Percentiles rank a stretch among this genome's conserved stretches.
Conservation (phyloP, 2,329 filamentous ascomycete genomes). For the Colletotrichum liaoningense region DNA sequence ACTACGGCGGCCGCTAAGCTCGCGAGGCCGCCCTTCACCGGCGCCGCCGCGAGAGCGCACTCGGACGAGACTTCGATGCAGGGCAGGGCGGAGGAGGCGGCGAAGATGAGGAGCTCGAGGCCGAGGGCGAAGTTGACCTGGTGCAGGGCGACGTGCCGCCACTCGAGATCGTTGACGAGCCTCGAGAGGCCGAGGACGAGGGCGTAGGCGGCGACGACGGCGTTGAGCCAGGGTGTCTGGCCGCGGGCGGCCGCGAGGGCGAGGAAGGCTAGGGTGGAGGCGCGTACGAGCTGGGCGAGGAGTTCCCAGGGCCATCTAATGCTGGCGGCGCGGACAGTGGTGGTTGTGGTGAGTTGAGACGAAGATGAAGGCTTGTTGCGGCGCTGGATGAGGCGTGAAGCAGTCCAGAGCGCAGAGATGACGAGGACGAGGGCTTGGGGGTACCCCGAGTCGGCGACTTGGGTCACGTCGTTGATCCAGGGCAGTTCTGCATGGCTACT, state of each 20-base stretch:
- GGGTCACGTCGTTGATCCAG: slow-evolving; percentile 53
- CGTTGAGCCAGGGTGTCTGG: slow-evolving; percentile 50
- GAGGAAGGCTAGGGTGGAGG: slow-evolving; percentile 52
- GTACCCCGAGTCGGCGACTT: slow-evolving; percentile 53
- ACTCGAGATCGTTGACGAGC: slow-evolving; percentile 53
- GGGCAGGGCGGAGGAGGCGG: slow-evolving; percentile 53
- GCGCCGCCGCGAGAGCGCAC: slow-evolving; percentile 40
- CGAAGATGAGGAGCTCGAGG: slow-evolving; percentile 49
- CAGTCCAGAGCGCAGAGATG: slow-evolving; percentile 50
- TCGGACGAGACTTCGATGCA: slow-evolving; percentile 52
- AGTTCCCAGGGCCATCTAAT: slow-evolving; percentile 57
- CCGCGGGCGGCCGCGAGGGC: slow-evolving; percentile 48
- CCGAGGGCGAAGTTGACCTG: slow-evolving; percentile 60
- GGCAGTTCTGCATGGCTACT: slow-evolving; percentile 17
- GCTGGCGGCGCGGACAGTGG: slow-evolving; percentile 47
- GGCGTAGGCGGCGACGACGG: slow-evolving; percentile 51
- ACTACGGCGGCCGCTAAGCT: slow-evolving; percentile 51
- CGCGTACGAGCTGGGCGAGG: slow-evolving; percentile 53
- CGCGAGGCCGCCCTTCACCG: slow-evolving; percentile 47
- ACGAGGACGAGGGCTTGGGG: slow-evolving; percentile 51
- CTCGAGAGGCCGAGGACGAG: slow-evolving; percentile 57
- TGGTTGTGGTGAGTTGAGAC: slow-evolving; percentile 37
- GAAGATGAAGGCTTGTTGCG: slow-evolving; percentile 41
- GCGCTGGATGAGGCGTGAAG: slow-evolving; percentile 47
- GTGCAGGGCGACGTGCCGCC: slow-evolving; percentile 59